These are phyloP conservation scores for Raddia guianensis DNA, from an alignment of 176 grass and related monocot species.

Conservation along the genomic window DNA sequence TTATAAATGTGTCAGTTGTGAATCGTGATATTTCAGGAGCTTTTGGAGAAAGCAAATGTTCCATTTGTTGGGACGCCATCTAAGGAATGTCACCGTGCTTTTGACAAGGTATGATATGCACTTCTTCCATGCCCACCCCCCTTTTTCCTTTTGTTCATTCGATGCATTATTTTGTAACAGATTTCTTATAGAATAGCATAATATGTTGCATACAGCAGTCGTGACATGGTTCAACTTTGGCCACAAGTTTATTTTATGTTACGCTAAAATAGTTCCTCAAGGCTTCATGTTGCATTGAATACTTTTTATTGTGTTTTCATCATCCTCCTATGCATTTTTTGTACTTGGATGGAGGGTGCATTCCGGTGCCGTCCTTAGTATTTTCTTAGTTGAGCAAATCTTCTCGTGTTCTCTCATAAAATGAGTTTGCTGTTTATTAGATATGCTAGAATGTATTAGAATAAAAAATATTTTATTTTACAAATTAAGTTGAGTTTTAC, in stretches of 20 bases:
- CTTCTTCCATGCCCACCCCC: neutral
- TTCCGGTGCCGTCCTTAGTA: neutral
- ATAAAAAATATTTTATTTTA: neutral
- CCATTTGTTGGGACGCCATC: conserved; percentile 83
- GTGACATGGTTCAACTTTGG: neutral
- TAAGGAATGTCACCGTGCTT: conserved; percentile 60
- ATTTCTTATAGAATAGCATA: neutral
- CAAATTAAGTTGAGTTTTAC: neutral
- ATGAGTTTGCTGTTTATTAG: neutral
- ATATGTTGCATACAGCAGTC: neutral
- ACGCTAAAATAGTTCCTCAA: neutral
- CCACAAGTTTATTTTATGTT: neutral
- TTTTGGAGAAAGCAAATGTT: conserved; percentile 84
- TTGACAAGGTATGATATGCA: conserved; percentile 73
- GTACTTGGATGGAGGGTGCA: neutral
- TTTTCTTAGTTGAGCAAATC: neutral
- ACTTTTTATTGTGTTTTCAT: neutral
- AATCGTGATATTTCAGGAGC: conserved; percentile 46
- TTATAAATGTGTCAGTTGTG: neutral
- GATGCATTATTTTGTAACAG: neutral
- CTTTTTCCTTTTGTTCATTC: neutral
- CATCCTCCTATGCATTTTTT: neutral
- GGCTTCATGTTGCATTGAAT: neutral
- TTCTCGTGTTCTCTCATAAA: neutral
- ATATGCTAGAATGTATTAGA: neutral